Conservation (phyloP, 768 basidiomycete genomes). For the Suillus clintonianus region DNA sequence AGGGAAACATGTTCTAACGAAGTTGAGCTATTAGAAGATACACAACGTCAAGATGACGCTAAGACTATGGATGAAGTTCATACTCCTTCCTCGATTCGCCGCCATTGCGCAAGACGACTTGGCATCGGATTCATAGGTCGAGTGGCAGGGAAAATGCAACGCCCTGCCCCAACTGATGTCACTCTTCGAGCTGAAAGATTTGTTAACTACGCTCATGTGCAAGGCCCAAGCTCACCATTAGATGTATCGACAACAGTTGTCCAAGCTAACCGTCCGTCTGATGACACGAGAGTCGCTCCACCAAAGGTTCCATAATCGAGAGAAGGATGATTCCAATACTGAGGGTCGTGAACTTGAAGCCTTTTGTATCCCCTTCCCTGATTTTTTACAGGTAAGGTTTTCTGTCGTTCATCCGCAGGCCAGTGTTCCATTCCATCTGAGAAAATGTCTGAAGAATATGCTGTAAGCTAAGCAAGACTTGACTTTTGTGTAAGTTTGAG, state of each 20-base stretch:
- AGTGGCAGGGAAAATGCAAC: slow-evolving; percentile 61
- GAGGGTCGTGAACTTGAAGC: slow-evolving; percentile 26
- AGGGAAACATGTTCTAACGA: slow-evolving; percentile 68
- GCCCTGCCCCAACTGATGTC: slow-evolving; percentile 30
- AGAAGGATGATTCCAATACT: slow-evolving; percentile 48
- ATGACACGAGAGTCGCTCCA: slow-evolving; percentile 54
- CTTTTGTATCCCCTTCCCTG: slow-evolving; percentile 33
- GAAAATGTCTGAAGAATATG: neutral
- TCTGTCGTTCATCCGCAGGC: slow-evolving; percentile 54
- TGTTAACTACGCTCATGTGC: slow-evolving; percentile 5
- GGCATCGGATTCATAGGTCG: slow-evolving; percentile 32
- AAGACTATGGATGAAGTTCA: neutral
- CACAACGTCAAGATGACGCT: neutral
- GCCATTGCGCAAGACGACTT: slow-evolving; percentile 32
- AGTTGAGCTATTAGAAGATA: slow-evolving; percentile 54
- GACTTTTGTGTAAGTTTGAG: too few relatives aligned
- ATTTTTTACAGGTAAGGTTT: slow-evolving; percentile 12
- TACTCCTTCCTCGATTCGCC: slow-evolving; percentile 70
- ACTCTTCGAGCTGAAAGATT: slow-evolving; percentile 31
- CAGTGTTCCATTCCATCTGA: slow-evolving; percentile 79
- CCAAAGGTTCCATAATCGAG: slow-evolving; percentile 58
- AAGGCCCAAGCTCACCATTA: slow-evolving; percentile 21
- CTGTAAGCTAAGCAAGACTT: neutral
- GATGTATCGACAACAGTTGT: slow-evolving; percentile 37
- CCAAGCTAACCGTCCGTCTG: slow-evolving; percentile 54